These are phyloP conservation scores for Botrytis medusae DNA, from an alignment of 2,329 filamentous ascomycete species.

Conservation along the genomic window DNA sequence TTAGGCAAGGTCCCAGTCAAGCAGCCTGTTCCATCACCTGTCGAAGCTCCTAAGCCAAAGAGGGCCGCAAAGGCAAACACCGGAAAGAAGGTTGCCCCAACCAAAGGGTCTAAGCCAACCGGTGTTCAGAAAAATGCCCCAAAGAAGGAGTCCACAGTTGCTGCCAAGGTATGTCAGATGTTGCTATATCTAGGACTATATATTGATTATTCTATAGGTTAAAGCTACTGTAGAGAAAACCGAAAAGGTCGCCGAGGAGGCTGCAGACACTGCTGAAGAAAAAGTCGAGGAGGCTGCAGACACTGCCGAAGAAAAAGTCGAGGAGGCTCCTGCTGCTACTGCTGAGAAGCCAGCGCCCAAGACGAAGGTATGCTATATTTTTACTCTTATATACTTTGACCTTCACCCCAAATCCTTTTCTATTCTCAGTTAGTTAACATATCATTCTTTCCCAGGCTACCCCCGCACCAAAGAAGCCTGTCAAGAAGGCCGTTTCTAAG, in stretches of 20 bases:
- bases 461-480: constrained; percentile 43
- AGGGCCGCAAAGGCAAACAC: constrained; percentile 37
- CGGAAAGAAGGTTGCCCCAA: constrained; percentile 36
- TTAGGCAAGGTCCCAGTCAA: constrained; percentile 36
- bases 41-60: constrained; percentile 34
- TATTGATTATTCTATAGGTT: constrained; percentile 1
- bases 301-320: neutral
- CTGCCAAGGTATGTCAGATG: constrained; percentile 34
- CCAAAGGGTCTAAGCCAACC: neutral
- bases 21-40: constrained; percentile 35
- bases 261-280: neutral
- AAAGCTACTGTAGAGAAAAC: constrained; percentile 2
- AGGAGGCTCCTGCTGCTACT: neutral
- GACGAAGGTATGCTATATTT: constrained; percentile 7
- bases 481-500: constrained; percentile 9
- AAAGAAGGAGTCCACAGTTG: constrained; percentile 37
- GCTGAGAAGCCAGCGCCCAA: constrained; percentile 9
- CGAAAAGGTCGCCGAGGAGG: constrained; percentile 5
- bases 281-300: neutral
- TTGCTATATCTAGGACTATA: neutral
- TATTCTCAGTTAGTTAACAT: constrained; percentile 19
- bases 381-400: neutral
- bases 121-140: constrained; percentile 23
- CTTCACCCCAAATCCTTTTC: neutral
- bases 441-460: constrained; percentile 29